These are phyloP conservation scores for Quercus rubra DNA, from an alignment of 306 rosid genomes.

Conservation along the genomic window DNA sequence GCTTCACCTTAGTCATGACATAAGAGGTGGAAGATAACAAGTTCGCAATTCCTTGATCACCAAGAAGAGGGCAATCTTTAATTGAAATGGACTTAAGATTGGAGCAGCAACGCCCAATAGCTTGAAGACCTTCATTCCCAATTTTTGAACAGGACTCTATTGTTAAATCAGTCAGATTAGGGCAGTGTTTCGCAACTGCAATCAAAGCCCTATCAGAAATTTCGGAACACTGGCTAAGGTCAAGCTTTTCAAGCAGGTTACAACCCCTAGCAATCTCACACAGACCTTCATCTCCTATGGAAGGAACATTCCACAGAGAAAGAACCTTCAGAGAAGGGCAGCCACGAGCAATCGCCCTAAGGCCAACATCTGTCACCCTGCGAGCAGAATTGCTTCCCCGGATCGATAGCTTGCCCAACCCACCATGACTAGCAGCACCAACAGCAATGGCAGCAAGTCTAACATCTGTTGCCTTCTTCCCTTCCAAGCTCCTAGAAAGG, in stretches of 20 bases:
- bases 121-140: constrained; percentile 73
- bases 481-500: constrained; percentile 87
- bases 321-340: constrained; percentile 80
- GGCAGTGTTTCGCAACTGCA: constrained; percentile 69
- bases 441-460: constrained; percentile 90
- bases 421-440: constrained; percentile 87
- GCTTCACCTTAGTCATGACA: constrained; percentile 65
- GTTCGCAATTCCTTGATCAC: constrained; percentile 76
- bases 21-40: constrained; percentile 53
- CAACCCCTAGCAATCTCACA: constrained; percentile 74
- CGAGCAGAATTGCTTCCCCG: constrained; percentile 50
- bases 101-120: constrained; percentile 71
- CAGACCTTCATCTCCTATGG: constrained; percentile 73
- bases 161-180: constrained; percentile 57
- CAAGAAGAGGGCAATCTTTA: constrained; percentile 57
- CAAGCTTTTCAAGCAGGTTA: constrained; percentile 67
- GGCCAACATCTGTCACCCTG: constrained; percentile 63
- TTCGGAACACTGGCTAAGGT: constrained; percentile 60
- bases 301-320: constrained; percentile 58
- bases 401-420: constrained; percentile 78
- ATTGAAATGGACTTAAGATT: constrained; percentile 60
- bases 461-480: constrained; percentile 81
- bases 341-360: constrained; percentile 69
- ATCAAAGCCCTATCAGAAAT: constrained; percentile 70
- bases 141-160: constrained; percentile 73